phyloP scores from a whole-genome alignment of 1,139 yeast genomes.

The Meyerozyma sp. region DNA sequence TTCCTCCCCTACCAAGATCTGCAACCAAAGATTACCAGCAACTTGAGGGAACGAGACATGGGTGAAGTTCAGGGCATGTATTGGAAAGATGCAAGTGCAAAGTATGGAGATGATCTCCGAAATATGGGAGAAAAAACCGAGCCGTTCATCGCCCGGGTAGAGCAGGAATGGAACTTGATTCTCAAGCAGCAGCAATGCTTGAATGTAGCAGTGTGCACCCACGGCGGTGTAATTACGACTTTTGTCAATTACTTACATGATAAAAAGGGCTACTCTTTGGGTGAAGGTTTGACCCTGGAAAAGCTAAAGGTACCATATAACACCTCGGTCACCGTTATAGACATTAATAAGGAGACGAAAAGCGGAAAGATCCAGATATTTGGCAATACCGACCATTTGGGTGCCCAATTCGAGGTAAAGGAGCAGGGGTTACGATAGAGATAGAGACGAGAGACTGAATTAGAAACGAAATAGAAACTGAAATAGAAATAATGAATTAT shows the following conservation, averaged over 20 bases:
- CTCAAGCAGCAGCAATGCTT: slow-evolving; percentile 21
- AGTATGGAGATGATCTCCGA: slow-evolving; percentile 32
- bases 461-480: no score
- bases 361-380: slow-evolving; percentile 43
- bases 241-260: slow-evolving; percentile 43
- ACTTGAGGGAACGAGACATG: slow-evolving; percentile 73
- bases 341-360: slow-evolving; percentile 33
- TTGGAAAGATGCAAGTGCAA: slow-evolving; percentile 55
- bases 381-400: slow-evolving; percentile 63
- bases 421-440: slow-evolving; percentile 37
- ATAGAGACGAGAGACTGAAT: no score
- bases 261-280: slow-evolving; percentile 32
- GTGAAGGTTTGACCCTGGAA: slow-evolving; percentile 27
- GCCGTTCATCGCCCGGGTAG: slow-evolving; percentile 47
- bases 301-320: slow-evolving; percentile 63
- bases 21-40: slow-evolving; percentile 20
- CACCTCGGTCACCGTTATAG: slow-evolving; percentile 66
- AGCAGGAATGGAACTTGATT: slow-evolving; percentile 40
- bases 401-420: slow-evolving; percentile 48
- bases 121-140: slow-evolving; percentile 40
- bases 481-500: not conserved
- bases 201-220: slow-evolving; percentile 66
- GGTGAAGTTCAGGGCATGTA: slow-evolving; percentile 76
- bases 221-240: slow-evolving; percentile 80
- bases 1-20: slow-evolving; percentile 27